These are phyloP conservation scores for Aechmea fasciata DNA, from an alignment of 176 grass and related monocot genomes.

Conservation along the genomic window DNA sequence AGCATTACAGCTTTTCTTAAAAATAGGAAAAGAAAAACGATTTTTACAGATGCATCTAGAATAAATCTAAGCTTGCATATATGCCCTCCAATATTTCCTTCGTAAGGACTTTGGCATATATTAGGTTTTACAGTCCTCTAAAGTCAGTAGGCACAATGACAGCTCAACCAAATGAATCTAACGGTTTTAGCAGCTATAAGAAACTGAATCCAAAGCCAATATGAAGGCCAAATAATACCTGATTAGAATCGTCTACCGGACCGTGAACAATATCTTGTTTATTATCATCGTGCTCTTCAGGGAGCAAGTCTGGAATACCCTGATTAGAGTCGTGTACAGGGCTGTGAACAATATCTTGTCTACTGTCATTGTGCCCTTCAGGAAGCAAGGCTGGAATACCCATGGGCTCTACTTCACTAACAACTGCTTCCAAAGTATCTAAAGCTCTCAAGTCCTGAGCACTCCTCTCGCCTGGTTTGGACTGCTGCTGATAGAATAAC, in stretches of 20 bases:
- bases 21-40: neutral
- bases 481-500: slow-evolving; percentile 84
- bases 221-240: slow-evolving; percentile 33
- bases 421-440: slow-evolving; percentile 28
- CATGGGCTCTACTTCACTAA: slow-evolving; percentile 23
- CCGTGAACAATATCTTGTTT: slow-evolving; percentile 30
- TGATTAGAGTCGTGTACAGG: slow-evolving; percentile 10
- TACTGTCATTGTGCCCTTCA: slow-evolving; percentile 22
- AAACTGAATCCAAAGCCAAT: neutral
- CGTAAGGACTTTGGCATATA: no score
- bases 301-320: slow-evolving; percentile 17
- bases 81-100: no score
- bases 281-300: slow-evolving; percentile 28
- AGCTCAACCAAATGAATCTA: neutral
- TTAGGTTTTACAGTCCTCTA: no score
- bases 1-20: neutral
- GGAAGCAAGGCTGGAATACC: slow-evolving; percentile 18
- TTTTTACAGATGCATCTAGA: no score
- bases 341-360: slow-evolving; percentile 31
- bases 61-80: no score
- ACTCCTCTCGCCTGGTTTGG: slow-evolving; percentile 53
- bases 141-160: no score
- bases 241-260: slow-evolving; percentile 20
- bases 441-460: slow-evolving; percentile 20
- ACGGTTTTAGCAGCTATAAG: neutral